Evolutionary conservation across 2,329 filamentous ascomycete genomes (phyloP), one percentile per base, ranked within the genome.

Genomic region (Trichoderma gracile): DNA sequence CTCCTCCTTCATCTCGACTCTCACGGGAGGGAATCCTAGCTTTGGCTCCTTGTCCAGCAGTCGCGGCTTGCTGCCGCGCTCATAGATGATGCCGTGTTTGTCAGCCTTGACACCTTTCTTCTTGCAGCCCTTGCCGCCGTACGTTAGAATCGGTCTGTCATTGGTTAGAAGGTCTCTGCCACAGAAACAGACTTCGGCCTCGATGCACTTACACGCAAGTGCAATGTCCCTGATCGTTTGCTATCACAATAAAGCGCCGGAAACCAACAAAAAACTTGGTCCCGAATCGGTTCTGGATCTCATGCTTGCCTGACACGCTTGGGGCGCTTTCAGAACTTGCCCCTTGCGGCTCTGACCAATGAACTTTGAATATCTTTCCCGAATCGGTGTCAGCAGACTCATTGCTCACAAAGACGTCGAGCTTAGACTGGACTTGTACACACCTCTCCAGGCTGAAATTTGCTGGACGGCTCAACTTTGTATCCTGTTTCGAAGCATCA

Each of bases 231-330:
- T 78, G 75, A 27, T 82, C 79, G 55, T 79, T 83, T 1, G 75
- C 78, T 17, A 85, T 76, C 4, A 86, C 79, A 46, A 87, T 80
- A 63, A 86, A 86, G 3, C 84, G 80, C 5, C 84, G 79, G 61
- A 83, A 80, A 1, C 82, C 81, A 19, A 80, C 74, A 65, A 82
- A 82, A 47, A 84, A 80, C 15, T 72, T 74, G 9, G 76, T 75
- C 15, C 74, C 72, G 50, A 73, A 73, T 38, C 72, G 71, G 38
- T 77, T 76, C 54, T 73, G 73, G 23, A 75, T 74, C 33, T 73
- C 75, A 5, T 74, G 70, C 46, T 70, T 73, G 25, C 72, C 76
- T 8, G 74, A 77, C 7, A 78, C 71, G 12, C 72, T 75, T 1
- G 71, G 68, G 3, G 73, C 63, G 45, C 68, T 69, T 12, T 75